Evolutionary conservation across 2,329 filamentous ascomycete species (phyloP).

Genomic region (Alternaria triticina): DNA sequence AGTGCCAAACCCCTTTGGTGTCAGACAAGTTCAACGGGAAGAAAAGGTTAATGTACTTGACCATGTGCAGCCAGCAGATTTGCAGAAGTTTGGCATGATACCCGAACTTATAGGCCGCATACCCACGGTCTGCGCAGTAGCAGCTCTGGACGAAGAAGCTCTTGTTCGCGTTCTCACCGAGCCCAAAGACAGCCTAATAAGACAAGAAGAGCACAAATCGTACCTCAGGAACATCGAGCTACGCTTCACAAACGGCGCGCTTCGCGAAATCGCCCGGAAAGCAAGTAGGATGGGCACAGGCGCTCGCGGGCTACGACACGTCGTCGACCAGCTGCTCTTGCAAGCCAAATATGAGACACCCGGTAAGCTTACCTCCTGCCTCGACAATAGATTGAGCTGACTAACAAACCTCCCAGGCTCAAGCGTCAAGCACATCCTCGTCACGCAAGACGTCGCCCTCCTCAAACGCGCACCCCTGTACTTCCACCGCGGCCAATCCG

Average conservation of each 20-base stretch:
- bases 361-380: conserved; percentile 29
- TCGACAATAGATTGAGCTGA: not conserved
- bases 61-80: conserved; percentile 74
- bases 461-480: conserved; percentile 51
- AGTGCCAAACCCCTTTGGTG: conserved; percentile 30
- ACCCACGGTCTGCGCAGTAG: conserved; percentile 85
- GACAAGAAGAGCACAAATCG: conserved; percentile 89
- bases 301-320: conserved; percentile 55
- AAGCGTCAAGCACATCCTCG: conserved; percentile 53
- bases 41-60: conserved; percentile 66
- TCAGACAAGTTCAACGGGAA: conserved; percentile 24
- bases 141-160: conserved; percentile 70
- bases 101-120: conserved; percentile 96
- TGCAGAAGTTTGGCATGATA: conserved; percentile 89
- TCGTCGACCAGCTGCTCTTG: conserved; percentile 55
- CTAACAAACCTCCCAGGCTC: conserved; percentile 40
- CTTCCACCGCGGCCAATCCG: conserved; percentile 52
- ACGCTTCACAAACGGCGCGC: conserved; percentile 79
- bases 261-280: conserved; percentile 81
- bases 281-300: conserved; percentile 75
- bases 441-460: conserved; percentile 55
- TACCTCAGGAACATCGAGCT: conserved; percentile 78
- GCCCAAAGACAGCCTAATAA: conserved; percentile 84
- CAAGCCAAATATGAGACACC: conserved; percentile 58
- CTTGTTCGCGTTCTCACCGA: conserved; percentile 91